A percentile compares a stretch with the other conserved stretches of the same genome.
phyloP scores from a whole-genome alignment of 1,284 basidiomycete genomes.

The Lignosus rhinocerotis region DNA sequence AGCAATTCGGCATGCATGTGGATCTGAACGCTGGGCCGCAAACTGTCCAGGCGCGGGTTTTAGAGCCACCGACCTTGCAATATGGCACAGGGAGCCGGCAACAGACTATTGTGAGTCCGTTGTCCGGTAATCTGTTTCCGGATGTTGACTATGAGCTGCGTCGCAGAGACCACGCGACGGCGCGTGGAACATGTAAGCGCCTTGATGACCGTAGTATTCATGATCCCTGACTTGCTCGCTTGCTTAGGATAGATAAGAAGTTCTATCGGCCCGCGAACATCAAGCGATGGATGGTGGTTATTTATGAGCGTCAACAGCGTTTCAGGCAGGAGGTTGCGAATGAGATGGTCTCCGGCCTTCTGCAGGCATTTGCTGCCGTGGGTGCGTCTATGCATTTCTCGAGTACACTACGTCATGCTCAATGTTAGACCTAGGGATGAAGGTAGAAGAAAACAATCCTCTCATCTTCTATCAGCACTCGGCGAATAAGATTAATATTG shows the following conservation, averaged over 20 bases:
- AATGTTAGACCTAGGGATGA: conserved; percentile 46
- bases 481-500: conserved; percentile 53
- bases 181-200: conserved; percentile 65
- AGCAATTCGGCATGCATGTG: conserved; percentile 64
- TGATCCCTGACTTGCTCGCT: conserved; percentile 10
- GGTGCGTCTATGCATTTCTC: conserved; percentile 43
- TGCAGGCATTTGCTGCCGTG: conserved; percentile 48
- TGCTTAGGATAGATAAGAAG: conserved; percentile 59
- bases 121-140: neutral
- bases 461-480: conserved; percentile 52
- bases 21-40: conserved; percentile 48
- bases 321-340: conserved; percentile 46
- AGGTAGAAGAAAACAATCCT: conserved; percentile 41
- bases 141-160: neutral
- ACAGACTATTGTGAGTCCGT: conserved; percentile 49
- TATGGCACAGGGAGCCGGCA: conserved; percentile 57
- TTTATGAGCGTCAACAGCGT: conserved; percentile 60
- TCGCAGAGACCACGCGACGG: conserved; percentile 59
- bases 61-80: conserved; percentile 59
- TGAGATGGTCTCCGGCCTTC: conserved; percentile 53
- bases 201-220: neutral
- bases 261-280: conserved; percentile 57
- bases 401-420: neutral
- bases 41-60: conserved; percentile 56
- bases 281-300: conserved; percentile 56